Evolutionary conservation across 768 basidiomycete species (phyloP).

Genomic region (Pluteus cervinus): DNA sequence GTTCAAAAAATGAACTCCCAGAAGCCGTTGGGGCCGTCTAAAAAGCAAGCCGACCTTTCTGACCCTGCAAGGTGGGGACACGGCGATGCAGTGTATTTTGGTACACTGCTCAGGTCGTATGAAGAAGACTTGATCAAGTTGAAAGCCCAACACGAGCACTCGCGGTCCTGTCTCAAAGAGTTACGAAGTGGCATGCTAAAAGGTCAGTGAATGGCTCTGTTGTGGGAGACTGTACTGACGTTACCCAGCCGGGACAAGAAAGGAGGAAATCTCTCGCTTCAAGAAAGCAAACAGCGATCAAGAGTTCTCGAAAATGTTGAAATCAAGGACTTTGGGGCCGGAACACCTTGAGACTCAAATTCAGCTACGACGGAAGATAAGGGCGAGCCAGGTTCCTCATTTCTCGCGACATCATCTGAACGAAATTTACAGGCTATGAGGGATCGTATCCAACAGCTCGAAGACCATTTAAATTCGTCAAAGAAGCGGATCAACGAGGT

Average conservation of each 20-base stretch:
- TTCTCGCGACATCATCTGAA: too few relatives aligned
- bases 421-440: constrained; percentile 49
- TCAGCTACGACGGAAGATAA: constrained; percentile 63
- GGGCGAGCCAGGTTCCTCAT: constrained; percentile 38
- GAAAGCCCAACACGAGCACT: constrained; percentile 33
- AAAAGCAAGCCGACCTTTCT: constrained; percentile 40
- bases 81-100: constrained; percentile 47
- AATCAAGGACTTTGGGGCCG: constrained; percentile 74
- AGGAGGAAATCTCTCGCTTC: constrained; percentile 80
- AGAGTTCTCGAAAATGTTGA: constrained; percentile 72
- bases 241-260: constrained; percentile 64
- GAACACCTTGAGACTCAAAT: constrained; percentile 83
- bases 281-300: constrained; percentile 72
- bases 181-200: constrained; percentile 63
- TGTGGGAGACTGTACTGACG: constrained; percentile 1
- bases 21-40: constrained; percentile 32
- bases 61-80: constrained; percentile 47
- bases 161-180: constrained; percentile 42
- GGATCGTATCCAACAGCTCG: constrained; percentile 73
- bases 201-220: constrained; percentile 32
- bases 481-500: constrained; percentile 65
- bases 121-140: constrained; percentile 47
- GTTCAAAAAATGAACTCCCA: constrained; percentile 39
- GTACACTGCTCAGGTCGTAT: constrained; percentile 38
- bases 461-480: constrained; percentile 60